Conservation (phyloP, 371 early-diverging fungal genomes). For the Apophysomyces variabilis region DNA sequence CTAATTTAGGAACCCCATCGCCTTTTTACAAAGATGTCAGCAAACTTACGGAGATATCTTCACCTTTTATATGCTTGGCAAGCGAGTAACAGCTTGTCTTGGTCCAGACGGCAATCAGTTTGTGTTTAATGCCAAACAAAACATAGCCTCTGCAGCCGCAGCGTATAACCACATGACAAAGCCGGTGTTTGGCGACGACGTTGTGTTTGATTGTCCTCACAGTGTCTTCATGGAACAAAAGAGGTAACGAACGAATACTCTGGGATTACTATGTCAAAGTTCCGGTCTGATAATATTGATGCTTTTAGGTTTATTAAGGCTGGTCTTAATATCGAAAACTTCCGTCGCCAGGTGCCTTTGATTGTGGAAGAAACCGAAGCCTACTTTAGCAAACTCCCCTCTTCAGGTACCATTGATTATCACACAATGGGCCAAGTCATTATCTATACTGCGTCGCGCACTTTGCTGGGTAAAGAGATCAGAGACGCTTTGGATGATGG, state of each 20-base stretch:
- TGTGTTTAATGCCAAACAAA: conserved; percentile 92
- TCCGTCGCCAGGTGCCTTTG: conserved; percentile 88
- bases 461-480: conserved; percentile 94
- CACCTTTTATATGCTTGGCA: conserved; percentile 93
- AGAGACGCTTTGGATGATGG: conserved; percentile 77
- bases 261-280: neutral
- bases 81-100: conserved; percentile 86
- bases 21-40: conserved; percentile 75
- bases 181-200: conserved; percentile 95
- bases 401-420: conserved; percentile 62
- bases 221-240: conserved; percentile 96
- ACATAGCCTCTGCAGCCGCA: conserved; percentile 90
- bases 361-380: conserved; percentile 81
- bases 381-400: conserved; percentile 64
- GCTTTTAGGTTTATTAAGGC: conserved; percentile 85
- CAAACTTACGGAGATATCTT: conserved; percentile 88
- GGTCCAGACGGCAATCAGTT: conserved; percentile 95
- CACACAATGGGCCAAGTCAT: conserved; percentile 87
- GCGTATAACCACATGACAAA: conserved; percentile 94
- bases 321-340: conserved; percentile 84
- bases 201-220: conserved; percentile 96
- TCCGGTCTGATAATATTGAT: neutral
- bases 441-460: conserved; percentile 93
- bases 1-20: conserved; percentile 71
- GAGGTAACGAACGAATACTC: conserved; percentile 48